Evolutionary conservation across 768 basidiomycete species (phyloP).

Genomic region (Auricularia cornea): DNA sequence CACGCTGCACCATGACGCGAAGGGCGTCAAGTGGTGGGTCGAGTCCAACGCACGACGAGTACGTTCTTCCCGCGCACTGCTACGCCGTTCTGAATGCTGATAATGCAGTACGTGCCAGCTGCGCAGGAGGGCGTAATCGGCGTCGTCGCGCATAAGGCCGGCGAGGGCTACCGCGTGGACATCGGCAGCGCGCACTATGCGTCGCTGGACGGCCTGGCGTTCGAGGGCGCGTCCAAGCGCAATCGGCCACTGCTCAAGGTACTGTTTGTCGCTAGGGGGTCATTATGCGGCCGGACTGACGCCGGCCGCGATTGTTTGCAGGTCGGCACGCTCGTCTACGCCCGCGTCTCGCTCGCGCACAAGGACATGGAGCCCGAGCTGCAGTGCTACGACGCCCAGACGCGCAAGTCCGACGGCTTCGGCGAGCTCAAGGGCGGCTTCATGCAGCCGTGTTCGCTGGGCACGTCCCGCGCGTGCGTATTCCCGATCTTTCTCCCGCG

Average conservation of each 20-base stretch:
- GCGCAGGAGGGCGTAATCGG: conserved; percentile 86
- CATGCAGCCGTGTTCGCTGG: conserved; percentile 69
- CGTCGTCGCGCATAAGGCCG: conserved; percentile 56
- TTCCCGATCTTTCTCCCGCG: background rate
- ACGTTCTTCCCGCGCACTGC: conserved; percentile 24
- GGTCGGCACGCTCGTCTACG: conserved; percentile 89
- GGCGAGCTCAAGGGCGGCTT: conserved; percentile 91
- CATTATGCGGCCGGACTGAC: background rate
- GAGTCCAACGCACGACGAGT: conserved; percentile 82
- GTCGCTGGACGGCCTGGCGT: conserved; percentile 80
- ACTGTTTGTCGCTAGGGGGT: conserved; percentile 9
- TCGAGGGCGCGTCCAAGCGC: conserved; percentile 92
- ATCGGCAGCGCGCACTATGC: conserved; percentile 86
- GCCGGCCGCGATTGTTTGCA: conserved; percentile 30
- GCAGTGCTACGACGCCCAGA: conserved; percentile 92
- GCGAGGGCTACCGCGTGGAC: conserved; percentile 87
- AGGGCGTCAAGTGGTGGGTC: conserved; percentile 79
- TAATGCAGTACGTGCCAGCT: conserved; percentile 76
- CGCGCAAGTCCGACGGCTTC: conserved; percentile 85
- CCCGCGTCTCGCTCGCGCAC: conserved; percentile 86
- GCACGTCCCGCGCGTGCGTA: conserved; percentile 77
- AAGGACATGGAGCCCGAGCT: conserved; percentile 98
- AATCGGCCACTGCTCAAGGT: conserved; percentile 93
- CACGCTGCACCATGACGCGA: conserved; percentile 55
- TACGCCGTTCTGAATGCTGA: background rate